Evolutionary conservation across 2,329 filamentous ascomycete species (phyloP), one percentile per base, ranked within the genome.

Genomic region (Coniochaeta hoffmannii): DNA sequence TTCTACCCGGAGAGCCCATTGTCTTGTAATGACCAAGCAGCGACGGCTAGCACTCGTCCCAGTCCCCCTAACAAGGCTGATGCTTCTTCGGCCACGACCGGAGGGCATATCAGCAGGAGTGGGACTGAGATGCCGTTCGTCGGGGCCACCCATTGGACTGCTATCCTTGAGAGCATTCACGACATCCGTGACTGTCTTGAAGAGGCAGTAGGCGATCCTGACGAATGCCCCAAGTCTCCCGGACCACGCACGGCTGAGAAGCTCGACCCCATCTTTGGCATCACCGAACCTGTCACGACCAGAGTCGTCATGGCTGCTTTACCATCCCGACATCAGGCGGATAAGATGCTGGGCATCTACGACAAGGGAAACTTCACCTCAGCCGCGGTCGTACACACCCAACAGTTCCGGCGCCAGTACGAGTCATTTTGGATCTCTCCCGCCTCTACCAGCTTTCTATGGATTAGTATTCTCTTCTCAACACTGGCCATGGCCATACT

Each of bases 401-500:
- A 65, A 30, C 70, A 78, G 61, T 81, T 81, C 55, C 71, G 75
- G 59, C 69, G 76, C 3, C 71, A 74, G 36, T 80, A 79, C 60
- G 72, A 75, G 38, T 68, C 67, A 4, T 78, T 80, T 59, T 79
- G 77, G 77, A 60, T 61, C 26, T 62, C 69, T 3, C 72, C 76
- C 1, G 60, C 65, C 4, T 64, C 66, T 0, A 66, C 72, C 3
- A 73, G 71, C 57, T 64, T 77, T 12, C 66, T 80, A 26, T 81
- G 78, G 78, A 66, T 78, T 46, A 79, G 76, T 59, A 74, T 77
- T 36, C 66, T 80, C 50, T 76, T 77, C 56, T 78, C 76, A 6
- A 71, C 79, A 50, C 60, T 80, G 36, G 69, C 68, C 57, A 69
- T 71, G 4, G 74, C 75, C 11, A n/a, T 46, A 6, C n/a, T 46